Conservation (phyloP, 2,329 filamentous ascomycete genomes). For the Anthostomella pinea region DNA sequence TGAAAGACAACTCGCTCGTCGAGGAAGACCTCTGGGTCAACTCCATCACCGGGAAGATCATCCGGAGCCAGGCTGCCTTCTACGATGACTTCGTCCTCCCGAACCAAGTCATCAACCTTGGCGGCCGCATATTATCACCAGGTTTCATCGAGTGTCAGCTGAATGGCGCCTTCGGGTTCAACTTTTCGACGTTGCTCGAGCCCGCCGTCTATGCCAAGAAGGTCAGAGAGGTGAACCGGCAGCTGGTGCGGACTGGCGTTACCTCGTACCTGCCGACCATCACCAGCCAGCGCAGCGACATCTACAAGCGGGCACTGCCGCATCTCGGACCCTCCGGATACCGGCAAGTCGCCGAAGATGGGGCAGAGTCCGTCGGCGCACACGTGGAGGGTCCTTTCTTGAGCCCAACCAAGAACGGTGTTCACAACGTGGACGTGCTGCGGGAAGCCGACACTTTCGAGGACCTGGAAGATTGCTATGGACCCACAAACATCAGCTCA, state of each 20-base stretch:
- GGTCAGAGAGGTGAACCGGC: constrained; percentile 67
- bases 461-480: constrained; percentile 71
- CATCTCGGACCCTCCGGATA: constrained; percentile 71
- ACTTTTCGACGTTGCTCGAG: constrained; percentile 77
- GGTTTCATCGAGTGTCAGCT: constrained; percentile 90
- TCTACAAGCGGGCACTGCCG: constrained; percentile 79
- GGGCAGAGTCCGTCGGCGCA: constrained; percentile 83
- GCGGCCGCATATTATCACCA: constrained; percentile 78
- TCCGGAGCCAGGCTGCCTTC: constrained; percentile 65
- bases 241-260: constrained; percentile 74
- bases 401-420: constrained; percentile 77
- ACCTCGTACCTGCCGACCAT: constrained; percentile 86
- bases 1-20: constrained; percentile 66
- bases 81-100: constrained; percentile 68
- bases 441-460: constrained; percentile 59
- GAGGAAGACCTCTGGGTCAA: constrained; percentile 86
- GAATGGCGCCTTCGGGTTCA: constrained; percentile 90
- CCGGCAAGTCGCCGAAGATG: constrained; percentile 59
- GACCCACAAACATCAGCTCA: constrained; percentile 60
- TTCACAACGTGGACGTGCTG: constrained; percentile 75
- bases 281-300: constrained; percentile 73
- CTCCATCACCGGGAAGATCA: constrained; percentile 75
- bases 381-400: constrained; percentile 92
- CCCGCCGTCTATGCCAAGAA: constrained; percentile 67
- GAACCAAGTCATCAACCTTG: constrained; percentile 73